Percentiles rank a stretch among this genome's conserved stretches.
Evolutionary conservation across 2,329 filamentous ascomycete species (phyloP).

Genomic region (Mycosphaerella arachidis): DNA sequence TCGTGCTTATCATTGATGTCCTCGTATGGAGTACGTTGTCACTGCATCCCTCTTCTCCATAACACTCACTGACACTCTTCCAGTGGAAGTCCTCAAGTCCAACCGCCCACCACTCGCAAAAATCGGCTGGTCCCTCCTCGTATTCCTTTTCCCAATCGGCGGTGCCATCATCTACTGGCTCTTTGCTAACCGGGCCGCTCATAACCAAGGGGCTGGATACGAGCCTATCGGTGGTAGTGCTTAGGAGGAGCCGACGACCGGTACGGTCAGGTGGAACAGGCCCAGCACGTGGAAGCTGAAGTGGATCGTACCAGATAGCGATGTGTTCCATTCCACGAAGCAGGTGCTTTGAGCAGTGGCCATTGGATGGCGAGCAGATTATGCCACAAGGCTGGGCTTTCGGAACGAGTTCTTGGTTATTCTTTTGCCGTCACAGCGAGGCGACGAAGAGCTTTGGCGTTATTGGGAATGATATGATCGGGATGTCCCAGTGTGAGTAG

Average conservation of each 20-base stretch:
- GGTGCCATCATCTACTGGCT: conserved; percentile 61
- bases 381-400: no score
- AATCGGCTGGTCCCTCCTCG: conserved; percentile 58
- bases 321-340: no score
- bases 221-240: conserved; percentile 41
- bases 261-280: not conserved
- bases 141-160: conserved; percentile 61
- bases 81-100: conserved; percentile 62
- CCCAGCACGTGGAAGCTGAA: no score
- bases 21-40: conserved; percentile 55
- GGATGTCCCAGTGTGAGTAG: not conserved
- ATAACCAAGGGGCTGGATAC: conserved; percentile 51
- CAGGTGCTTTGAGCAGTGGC: no score
- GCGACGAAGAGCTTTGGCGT: not conserved
- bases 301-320: no score
- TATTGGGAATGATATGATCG: not conserved
- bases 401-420: no score
- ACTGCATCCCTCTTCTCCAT: not conserved
- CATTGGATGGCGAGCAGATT: no score
- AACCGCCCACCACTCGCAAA: conserved; percentile 56
- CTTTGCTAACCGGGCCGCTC: conserved; percentile 57
- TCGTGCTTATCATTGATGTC: conserved; percentile 59
- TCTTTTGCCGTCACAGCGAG: no score
- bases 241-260: not conserved
- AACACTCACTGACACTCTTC: conserved; percentile 5